A percentile compares a stretch with the other conserved stretches of the same genome.
These are phyloP conservation scores for Aspergillus nidulans DNA, from an alignment of 495 filamentous ascomycete species.

Conservation along the genomic window DNA sequence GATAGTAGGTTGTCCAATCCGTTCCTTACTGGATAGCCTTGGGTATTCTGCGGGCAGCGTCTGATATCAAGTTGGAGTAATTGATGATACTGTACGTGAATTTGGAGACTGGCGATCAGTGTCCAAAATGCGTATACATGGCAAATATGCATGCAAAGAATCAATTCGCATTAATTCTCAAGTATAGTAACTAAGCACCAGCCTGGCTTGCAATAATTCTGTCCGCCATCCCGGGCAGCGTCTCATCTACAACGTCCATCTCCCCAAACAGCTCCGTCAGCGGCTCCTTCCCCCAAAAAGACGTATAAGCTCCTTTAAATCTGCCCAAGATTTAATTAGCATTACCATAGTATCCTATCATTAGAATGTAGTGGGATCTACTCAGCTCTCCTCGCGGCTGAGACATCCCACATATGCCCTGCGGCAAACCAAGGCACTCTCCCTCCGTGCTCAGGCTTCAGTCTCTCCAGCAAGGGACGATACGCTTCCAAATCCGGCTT, in stretches of 20 bases:
- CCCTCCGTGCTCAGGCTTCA: constrained; percentile 19
- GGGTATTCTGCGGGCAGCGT: neutral
- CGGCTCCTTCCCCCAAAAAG: constrained; percentile 33
- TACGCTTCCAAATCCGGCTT: constrained; percentile 32
- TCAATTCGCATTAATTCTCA: neutral
- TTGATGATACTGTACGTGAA: neutral
- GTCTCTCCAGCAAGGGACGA: constrained; percentile 20
- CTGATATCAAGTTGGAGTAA: neutral
- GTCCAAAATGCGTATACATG: no score
- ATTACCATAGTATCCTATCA: neutral
- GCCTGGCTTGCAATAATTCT: constrained; percentile 27
- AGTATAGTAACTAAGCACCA: neutral
- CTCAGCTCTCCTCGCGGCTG: constrained; percentile 29
- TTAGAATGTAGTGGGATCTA: constrained; percentile 2
- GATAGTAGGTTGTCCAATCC: no score
- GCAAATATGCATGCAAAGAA: neutral
- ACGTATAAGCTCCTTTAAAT: constrained; percentile 34
- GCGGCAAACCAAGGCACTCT: constrained; percentile 32
- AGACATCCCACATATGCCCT: constrained; percentile 37
- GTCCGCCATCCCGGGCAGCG: constrained; percentile 35
- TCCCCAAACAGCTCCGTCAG: constrained; percentile 32
- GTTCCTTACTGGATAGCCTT: neutral
- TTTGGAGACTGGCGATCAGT: no score
- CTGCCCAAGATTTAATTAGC: constrained; percentile 13
- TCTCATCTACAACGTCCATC: constrained; percentile 38